Base-by-base conservation (phyloP, 1,139 yeast genomes). In the Petasospora rhodanensis region DNA sequence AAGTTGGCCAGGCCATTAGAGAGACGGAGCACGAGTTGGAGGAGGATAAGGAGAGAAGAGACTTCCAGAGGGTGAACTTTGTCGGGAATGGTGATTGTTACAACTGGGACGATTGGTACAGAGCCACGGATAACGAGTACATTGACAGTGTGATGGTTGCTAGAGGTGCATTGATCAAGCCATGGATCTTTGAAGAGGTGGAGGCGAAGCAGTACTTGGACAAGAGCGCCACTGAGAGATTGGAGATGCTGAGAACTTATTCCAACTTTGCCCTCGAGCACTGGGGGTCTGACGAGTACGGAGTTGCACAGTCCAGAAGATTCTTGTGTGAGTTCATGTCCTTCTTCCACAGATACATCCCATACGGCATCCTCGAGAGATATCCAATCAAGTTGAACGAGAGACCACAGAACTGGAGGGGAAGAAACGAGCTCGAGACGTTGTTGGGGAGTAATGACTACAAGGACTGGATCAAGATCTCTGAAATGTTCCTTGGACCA, bases 271-370 rank as follows among this genome's bases (percentile, higher is more conserved):
- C 98, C 0, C 68, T 91, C 46, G 89, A 87, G 50, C 98, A 93
- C 61, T 93, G 98, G 97, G 98, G 99, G 3, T 73, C 95, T 1
- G 99, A 91, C 54, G 96, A 86, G 51, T 89, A 81, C 57, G 99
- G 98, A 25, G 74, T 91, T 39, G 82, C 85, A 38, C 76, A 76
- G 46, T 81, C 95, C 7, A 77, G 99, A 59, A 70, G 98, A 50
- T 93, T 77, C 59, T 66, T 91, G 71, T 89, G 97, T 63, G 99
- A 91, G 59, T 91, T 87, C 59, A 67, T 93, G 56, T 82, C 96
- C 36, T 91, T 91, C 59, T 85, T 95, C 46, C 95, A 91, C 56
- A 70, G 99, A 49, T 91, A 91, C 58, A 77, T 91, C 34, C 99
- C 99, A 7, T 79, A 86, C 45, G 98, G 97, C 2, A 79, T 91